Percentiles rank a stretch among this genome's conserved stretches.
Evolutionary conservation across 176 grass and related monocot genomes (phyloP).

Genomic region (Juncus effusus): DNA sequence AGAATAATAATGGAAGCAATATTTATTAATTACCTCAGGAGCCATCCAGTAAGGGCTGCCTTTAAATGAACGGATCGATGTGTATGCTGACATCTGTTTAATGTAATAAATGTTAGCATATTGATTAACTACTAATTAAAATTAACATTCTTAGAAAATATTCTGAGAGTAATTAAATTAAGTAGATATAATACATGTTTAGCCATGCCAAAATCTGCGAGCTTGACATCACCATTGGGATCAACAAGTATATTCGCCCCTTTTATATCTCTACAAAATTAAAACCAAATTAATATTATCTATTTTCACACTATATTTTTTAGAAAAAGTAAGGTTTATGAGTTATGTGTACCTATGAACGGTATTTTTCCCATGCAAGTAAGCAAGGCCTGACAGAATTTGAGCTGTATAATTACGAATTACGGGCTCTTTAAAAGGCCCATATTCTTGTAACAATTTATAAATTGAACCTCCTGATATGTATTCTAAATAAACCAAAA

Average conservation of each 20-base stretch:
- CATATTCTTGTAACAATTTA: constrained; percentile 91
- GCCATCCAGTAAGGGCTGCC: constrained; percentile 99
- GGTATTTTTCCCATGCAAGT: constrained; percentile 88
- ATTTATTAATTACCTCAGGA: constrained; percentile 58
- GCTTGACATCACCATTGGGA: constrained; percentile 89
- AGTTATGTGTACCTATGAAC: constrained; percentile 71
- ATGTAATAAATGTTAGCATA: constrained; percentile 21
- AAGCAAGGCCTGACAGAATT: constrained; percentile 92
- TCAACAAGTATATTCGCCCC: constrained; percentile 98
- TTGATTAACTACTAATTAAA: not conserved
- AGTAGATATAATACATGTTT: constrained; percentile 68
- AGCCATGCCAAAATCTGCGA: constrained; percentile 98
- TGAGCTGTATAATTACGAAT: constrained; percentile 77
- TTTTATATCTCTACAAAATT: constrained; percentile 74
- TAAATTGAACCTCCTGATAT: constrained; percentile 94
- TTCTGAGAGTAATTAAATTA: constrained; percentile 2
- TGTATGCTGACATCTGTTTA: constrained; percentile 70
- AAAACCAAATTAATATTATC: constrained; percentile 18
- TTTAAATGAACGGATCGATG: constrained; percentile 90
- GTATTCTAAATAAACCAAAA: constrained; percentile 92
- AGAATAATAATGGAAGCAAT: not conserved
- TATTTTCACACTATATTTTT: constrained; percentile 13
- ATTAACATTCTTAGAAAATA: constrained; percentile 6
- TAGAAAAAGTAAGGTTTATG: constrained; percentile 7
- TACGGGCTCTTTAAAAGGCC: constrained; percentile 68